Evolutionary conservation across 2,329 filamentous ascomycete genomes (phyloP).

Genomic region (Tolypocladium capitatum): DNA sequence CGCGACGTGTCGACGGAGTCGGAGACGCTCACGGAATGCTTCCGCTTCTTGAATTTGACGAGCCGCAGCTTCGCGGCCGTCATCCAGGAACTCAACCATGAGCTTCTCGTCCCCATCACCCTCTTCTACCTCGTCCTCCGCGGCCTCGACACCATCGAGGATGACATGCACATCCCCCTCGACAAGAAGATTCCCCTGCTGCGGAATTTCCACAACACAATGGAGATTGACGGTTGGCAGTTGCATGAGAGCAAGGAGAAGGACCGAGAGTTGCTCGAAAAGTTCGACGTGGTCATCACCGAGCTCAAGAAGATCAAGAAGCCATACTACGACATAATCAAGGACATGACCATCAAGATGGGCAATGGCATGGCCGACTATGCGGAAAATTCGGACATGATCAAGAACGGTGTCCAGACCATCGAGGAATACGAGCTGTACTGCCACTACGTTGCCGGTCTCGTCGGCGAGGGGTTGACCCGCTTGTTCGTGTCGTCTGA

Average conservation of each 20-base stretch:
- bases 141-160: constrained; percentile 94
- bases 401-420: constrained; percentile 66
- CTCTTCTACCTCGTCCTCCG: constrained; percentile 90
- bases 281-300: constrained; percentile 75
- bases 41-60: constrained; percentile 71
- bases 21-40: constrained; percentile 65
- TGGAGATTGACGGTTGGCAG: constrained; percentile 81
- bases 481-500: constrained; percentile 77
- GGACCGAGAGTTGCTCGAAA: constrained; percentile 79
- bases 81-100: constrained; percentile 89
- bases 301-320: constrained; percentile 85
- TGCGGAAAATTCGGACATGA: constrained; percentile 68
- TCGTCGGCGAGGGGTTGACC: constrained; percentile 92
- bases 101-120: constrained; percentile 77
- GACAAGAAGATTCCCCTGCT: constrained; percentile 76
- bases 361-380: constrained; percentile 99
- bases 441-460: constrained; percentile 95
- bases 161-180: constrained; percentile 86
- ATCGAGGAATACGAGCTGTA: constrained; percentile 88
- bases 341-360: constrained; percentile 89
- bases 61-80: constrained; percentile 88
- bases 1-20: constrained; percentile 67
- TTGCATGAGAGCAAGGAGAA: constrained; percentile 87
- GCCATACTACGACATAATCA: constrained; percentile 73
- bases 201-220: constrained; percentile 63